A percentile compares a stretch with the other conserved stretches of the same genome.
phyloP scores from a whole-genome alignment of 192 early-diverging fungal species.

The Backusella westeae region DNA sequence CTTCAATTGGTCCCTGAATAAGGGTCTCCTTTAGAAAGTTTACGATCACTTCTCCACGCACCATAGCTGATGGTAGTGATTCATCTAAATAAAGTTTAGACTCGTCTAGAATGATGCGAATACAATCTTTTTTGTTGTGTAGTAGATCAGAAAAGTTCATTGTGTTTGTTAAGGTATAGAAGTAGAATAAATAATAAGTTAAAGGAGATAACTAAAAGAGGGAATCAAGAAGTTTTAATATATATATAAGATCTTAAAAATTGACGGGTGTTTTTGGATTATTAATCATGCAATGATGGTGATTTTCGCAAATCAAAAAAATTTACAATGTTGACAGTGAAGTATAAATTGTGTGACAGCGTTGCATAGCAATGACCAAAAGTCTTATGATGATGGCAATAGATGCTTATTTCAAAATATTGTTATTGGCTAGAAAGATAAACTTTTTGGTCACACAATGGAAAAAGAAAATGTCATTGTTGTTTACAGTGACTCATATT shows the following conservation, averaged over 20 bases:
- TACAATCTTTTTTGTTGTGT: constrained; percentile 1
- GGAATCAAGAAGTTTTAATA: neutral
- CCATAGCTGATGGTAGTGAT: constrained; percentile 16
- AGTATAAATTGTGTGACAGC: neutral
- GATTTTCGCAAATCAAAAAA: neutral
- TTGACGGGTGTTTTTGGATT: neutral
- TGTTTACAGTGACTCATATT: neutral
- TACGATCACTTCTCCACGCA: constrained; percentile 31
- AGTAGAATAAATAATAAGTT: neutral
- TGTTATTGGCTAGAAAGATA: neutral
- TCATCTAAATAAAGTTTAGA: constrained; percentile 24
- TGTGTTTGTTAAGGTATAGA: neutral
- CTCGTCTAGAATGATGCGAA: constrained; percentile 20
- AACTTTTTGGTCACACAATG: neutral
- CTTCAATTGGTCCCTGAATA: constrained; percentile 26
- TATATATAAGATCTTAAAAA: neutral
- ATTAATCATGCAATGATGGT: neutral
- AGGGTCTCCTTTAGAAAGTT: constrained; percentile 10
- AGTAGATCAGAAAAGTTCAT: neutral
- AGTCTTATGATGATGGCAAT: neutral
- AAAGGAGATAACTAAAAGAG: neutral
- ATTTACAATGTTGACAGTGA: neutral
- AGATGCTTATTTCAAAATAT: neutral
- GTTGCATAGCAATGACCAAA: neutral
- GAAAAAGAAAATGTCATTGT: neutral